Conservation (phyloP, 768 basidiomycete genomes). For the Mycena vulgaris region DNA sequence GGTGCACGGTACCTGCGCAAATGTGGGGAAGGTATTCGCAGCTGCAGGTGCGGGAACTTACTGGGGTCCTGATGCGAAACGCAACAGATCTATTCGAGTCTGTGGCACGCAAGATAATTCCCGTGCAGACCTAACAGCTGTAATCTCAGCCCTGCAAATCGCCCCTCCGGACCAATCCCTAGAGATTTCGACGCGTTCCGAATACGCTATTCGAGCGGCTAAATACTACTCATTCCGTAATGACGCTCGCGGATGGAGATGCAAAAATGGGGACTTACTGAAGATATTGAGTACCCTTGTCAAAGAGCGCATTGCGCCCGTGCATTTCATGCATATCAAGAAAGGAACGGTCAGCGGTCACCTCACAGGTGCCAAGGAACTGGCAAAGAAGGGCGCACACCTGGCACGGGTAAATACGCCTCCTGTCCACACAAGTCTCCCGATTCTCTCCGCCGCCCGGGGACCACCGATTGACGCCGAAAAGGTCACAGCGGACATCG, state of each 20-base stretch:
- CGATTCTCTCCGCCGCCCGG: too few species aligned
- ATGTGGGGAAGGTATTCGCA: neutral
- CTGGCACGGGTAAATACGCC: neutral
- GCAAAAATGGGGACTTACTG: conserved; percentile 18
- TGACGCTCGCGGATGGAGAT: conserved; percentile 8
- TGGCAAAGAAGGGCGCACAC: neutral
- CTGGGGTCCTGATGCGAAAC: neutral
- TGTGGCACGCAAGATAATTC: conserved; percentile 3
- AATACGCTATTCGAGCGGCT: conserved; percentile 10
- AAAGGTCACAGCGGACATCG: too few species aligned
- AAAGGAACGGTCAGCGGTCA: neutral
- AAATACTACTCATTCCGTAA: conserved; percentile 1
- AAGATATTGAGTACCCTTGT: neutral
- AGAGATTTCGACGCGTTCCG: conserved; percentile 8
- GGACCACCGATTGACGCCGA: too few species aligned
- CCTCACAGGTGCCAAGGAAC: neutral
- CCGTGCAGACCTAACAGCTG: conserved; percentile 2
- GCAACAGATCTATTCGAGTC: neutral
- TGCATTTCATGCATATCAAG: conserved; percentile 3
- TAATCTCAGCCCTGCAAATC: neutral
- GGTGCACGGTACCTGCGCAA: neutral
- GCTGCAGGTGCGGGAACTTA: conserved; percentile 13
- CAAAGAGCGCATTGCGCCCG: neutral
- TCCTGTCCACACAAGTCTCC: neutral
- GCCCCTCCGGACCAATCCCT: neutral